phyloP scores from a whole-genome alignment of 495 filamentous ascomycete species.

The Trypethelium eluteriae region DNA sequence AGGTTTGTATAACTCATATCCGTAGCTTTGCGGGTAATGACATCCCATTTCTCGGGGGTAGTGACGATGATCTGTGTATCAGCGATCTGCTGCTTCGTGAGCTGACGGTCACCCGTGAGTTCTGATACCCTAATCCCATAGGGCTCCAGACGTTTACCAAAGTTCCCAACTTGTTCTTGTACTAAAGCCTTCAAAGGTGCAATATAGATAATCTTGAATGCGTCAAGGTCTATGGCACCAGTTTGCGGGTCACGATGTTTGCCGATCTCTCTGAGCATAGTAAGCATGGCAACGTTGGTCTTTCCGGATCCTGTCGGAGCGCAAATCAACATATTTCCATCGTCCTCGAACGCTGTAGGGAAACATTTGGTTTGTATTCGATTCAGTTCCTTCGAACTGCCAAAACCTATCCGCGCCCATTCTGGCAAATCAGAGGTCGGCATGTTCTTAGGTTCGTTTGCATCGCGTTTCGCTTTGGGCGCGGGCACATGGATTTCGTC shows the following conservation, averaged over 20 bases:
- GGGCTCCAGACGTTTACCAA: conserved; percentile 80
- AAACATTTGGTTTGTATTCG: conserved; percentile 91
- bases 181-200: conserved; percentile 91
- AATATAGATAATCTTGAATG: conserved; percentile 96
- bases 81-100: conserved; percentile 96
- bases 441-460: conserved; percentile 67
- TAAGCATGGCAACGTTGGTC: conserved; percentile 97
- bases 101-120: conserved; percentile 91
- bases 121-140: conserved; percentile 91
- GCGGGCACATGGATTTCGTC: conserved; percentile 96
- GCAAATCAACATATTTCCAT: conserved; percentile 96
- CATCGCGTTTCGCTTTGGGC: conserved; percentile 73
- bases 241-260: conserved; percentile 82
- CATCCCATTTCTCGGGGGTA: conserved; percentile 98
- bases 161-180: conserved; percentile 94
- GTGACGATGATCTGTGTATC: conserved; percentile 99
- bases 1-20: conserved; percentile 96
- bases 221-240: conserved; percentile 85
- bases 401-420: conserved; percentile 84
- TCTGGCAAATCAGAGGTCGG: conserved; percentile 82
- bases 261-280: conserved; percentile 91
- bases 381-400: conserved; percentile 73
- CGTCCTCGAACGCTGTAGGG: conserved; percentile 82
- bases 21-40: conserved; percentile 95
- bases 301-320: conserved; percentile 96